Base-by-base conservation (phyloP, 2,329 filamentous ascomycete species). In the Pseudogymnoascus sp. region DNA sequence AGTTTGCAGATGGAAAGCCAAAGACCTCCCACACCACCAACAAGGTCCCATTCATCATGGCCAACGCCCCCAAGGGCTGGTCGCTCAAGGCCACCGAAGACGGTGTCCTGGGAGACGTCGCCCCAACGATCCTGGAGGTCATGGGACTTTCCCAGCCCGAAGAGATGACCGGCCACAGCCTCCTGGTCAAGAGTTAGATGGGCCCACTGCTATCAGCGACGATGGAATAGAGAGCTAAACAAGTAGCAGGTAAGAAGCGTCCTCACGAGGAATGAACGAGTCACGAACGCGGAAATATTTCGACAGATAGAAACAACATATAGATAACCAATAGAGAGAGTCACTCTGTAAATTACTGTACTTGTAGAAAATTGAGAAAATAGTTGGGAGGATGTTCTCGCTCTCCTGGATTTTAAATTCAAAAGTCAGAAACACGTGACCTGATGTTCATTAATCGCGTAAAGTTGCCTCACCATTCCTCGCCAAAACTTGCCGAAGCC, bases 1-100 rank as follows among this genome's bases (percentile, higher is more conserved):
- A 97, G 78, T 97, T 92, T 74, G 81, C 90, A 70, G 90, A 97
- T 75, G 92, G 93, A 75, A 96, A 91, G 75, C 95, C 95, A 71
- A 99, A 99, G 86, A 99, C 95, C 7, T 93, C 90, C 61, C 95
- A 99, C 82, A 99, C 95, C 53, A 93, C 89, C 69, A 99, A 99
- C 84, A 95, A 95, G 77, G 95, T 99, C 62, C 95, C 95, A 8
- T 93, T 99, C 75, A 86, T 97, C 78, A 96, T 99, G 93, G 91
- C 93, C 75, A 99, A 97, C 75, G 93, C 93, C 7, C 95, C 95
- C 42, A 84, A 89, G 73, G 90, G 90, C 70, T 97, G 89, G 88
- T 91, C 86, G 71, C 80, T 99, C 72, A 88, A 91, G 82, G 89
- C 92, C 79, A 82, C 85, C 64, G 73, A 75, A 12, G 87, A 88